A percentile compares a stretch with the other conserved stretches of the same genome.
Evolutionary conservation across 495 filamentous ascomycete species (phyloP).

Genomic region (Paragyromitra xinjiangensis): DNA sequence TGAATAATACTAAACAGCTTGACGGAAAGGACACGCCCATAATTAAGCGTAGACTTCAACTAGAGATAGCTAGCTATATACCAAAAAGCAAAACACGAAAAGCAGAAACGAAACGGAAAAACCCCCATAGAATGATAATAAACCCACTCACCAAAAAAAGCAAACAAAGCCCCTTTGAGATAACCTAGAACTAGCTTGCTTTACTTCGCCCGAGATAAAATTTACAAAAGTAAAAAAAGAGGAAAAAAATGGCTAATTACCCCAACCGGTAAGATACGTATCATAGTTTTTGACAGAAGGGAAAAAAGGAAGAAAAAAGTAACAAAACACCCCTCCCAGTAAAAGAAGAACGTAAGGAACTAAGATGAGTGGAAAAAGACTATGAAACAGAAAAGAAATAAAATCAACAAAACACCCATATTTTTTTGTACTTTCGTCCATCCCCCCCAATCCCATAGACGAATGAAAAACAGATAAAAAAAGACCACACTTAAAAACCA

Average conservation of each 20-base stretch:
- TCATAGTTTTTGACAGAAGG: not conserved
- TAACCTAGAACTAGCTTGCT: not conserved
- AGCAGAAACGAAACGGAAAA: not conserved
- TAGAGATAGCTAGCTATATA: constrained; percentile 3
- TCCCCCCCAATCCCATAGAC: constrained; percentile 1
- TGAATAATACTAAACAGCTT: no score
- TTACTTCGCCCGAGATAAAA: constrained; percentile 14
- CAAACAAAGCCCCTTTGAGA: constrained; percentile 4
- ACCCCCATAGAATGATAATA: not conserved
- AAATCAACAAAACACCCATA: constrained; percentile 6
- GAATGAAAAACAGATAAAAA: constrained; percentile 12
- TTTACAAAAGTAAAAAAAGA: not conserved
- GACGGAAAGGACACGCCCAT: constrained; percentile 1
- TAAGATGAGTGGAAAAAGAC: constrained; percentile 11
- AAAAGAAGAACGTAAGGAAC: constrained; percentile 2
- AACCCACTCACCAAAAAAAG: not conserved
- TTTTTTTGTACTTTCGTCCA: constrained; percentile 13
- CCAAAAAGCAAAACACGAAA: not conserved
- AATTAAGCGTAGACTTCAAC: constrained; percentile 2
- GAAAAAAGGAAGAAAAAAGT: not conserved
- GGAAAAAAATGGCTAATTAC: not conserved
- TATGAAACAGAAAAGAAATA: constrained; percentile 16
- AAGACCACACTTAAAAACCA: not conserved
- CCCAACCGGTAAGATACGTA: not conserved
- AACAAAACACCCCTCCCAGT: constrained; percentile 47